A percentile compares a stretch with the other conserved stretches of the same genome.
These are phyloP conservation scores for Puccinellia tenuiflora DNA, from an alignment of 176 grass and related monocot genomes.

Conservation along the genomic window DNA sequence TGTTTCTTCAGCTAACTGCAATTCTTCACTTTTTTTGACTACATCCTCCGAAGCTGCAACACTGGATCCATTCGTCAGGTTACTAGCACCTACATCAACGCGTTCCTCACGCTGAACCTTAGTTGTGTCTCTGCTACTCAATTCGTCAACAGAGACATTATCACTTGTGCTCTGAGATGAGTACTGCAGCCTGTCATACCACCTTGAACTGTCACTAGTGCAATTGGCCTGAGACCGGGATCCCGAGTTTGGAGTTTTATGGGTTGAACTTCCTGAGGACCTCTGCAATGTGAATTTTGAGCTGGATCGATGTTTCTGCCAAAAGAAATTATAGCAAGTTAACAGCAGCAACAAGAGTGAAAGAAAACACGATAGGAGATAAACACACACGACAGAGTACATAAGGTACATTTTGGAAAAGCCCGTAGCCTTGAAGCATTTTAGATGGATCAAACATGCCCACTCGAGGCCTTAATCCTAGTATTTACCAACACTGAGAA, in stretches of 20 bases:
- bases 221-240: slow-evolving; percentile 19
- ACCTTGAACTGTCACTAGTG: slow-evolving; percentile 38
- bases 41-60: slow-evolving; percentile 15
- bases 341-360: slow-evolving; percentile 3
- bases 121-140: neutral
- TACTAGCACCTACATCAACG: slow-evolving; percentile 13
- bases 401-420: neutral
- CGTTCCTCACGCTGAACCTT: slow-evolving; percentile 28
- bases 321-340: neutral
- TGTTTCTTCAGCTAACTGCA: slow-evolving; percentile 17
- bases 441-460: neutral
- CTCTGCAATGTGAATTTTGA: slow-evolving; percentile 64
- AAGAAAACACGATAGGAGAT: neutral
- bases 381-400: neutral
- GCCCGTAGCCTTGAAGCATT: neutral
- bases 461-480: neutral
- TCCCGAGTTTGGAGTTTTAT: slow-evolving; percentile 32
- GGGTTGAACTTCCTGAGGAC: slow-evolving; percentile 36
- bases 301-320: slow-evolving; percentile 66
- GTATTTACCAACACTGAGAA: neutral
- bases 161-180: slow-evolving; percentile 17
- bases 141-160: slow-evolving; percentile 4
- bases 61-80: slow-evolving; percentile 14
- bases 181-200: slow-evolving; percentile 22
- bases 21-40: slow-evolving; percentile 16